Evolutionary conservation across 176 grass and related monocot genomes (phyloP), one percentile per base, ranked within the genome.

Genomic region (Cymbopogon citratus): DNA sequence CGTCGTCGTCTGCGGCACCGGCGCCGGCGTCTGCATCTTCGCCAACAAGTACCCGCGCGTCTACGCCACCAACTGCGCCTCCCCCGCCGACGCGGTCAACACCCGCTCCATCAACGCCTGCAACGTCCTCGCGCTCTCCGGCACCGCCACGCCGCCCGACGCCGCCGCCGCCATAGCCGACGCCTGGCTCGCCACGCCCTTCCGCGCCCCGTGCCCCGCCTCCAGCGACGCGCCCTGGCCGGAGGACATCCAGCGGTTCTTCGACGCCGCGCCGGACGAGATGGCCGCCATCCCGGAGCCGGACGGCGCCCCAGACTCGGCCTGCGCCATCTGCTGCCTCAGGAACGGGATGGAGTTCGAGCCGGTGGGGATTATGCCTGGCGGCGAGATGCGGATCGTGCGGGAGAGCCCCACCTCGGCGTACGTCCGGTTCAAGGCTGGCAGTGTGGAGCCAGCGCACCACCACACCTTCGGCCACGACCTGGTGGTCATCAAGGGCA

Each of bases 381-480:
- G 95, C 9, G 92, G 95, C 31, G 90, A 94, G 88, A 98, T 98
- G 92, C 85, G 83, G 71, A 94, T 98, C 38, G 95, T 94, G 70
- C 88, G 92, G 14, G 90, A 98, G 79, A 94, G 90, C 75, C 95
- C 95, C 60, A 97, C 94, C 16, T 97, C 92, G 3, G 95, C 92
- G 44, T 89, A 94, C 69, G 90, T 98, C 28, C 85, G 84, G 18
- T 98, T 98, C 84, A 94, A 98, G 85, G 95, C 90, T 27, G 95
- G 90, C n/a, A 94, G 90, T 71, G 92, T 98, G 57, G 95, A 98
- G 72, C 92, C 92, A 12, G 90, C 95, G 56, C 92, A 98, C 63
- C 95, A 94, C 83, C 95, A 97, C 87, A 97, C 92, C 63, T 97
- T 97, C 6, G 95, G 95, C n/a, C 95, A 98, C n/a, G 90, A 98